These are phyloP conservation scores for Lepidium sativum DNA, from an alignment of 345 rosid genomes.

Conservation along the genomic window DNA sequence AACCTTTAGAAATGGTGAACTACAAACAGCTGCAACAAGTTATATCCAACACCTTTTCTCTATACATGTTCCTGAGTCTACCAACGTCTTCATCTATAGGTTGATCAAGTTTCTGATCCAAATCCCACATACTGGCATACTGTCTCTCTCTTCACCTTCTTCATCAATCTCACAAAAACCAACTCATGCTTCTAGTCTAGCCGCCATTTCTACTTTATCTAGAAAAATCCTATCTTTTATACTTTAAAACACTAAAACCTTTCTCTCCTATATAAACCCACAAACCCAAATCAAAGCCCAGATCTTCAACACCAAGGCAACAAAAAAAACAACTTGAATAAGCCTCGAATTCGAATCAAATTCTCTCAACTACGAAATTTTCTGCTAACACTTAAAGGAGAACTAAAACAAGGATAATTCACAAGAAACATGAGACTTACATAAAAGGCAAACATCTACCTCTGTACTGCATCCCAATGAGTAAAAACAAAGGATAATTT, in stretches of 20 bases:
- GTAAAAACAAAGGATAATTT: neutral
- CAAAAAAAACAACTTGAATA: too few relatives aligned
- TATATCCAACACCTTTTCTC: slow-evolving; percentile 48
- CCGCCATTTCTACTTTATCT: slow-evolving; percentile 26
- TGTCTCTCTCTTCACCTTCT: slow-evolving; percentile 46
- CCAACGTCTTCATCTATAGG: slow-evolving; percentile 96
- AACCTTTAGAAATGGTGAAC: too few relatives aligned
- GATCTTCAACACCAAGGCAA: neutral
- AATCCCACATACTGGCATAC: slow-evolving; percentile 70
- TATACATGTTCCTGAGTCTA: slow-evolving; percentile 57
- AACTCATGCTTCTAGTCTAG: slow-evolving; percentile 41
- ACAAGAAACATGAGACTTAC: neutral
- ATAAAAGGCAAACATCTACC: neutral
- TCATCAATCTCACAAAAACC: slow-evolving; percentile 42
- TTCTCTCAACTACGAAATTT: neutral
- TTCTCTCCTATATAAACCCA: neutral
- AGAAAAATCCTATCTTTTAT: slow-evolving; percentile 4
- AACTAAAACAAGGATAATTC: neutral
- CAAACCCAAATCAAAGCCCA: slow-evolving; percentile 6
- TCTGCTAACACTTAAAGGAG: neutral
- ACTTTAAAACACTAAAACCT: slow-evolving; percentile 5
- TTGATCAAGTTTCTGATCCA: slow-evolving; percentile 88
- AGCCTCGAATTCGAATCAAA: neutral
- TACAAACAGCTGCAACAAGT: neutral
- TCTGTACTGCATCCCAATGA: neutral